These are phyloP conservation scores for Vitrella brassicaformis DNA, from an alignment of 73 alveolate species.

Conservation along the genomic window DNA sequence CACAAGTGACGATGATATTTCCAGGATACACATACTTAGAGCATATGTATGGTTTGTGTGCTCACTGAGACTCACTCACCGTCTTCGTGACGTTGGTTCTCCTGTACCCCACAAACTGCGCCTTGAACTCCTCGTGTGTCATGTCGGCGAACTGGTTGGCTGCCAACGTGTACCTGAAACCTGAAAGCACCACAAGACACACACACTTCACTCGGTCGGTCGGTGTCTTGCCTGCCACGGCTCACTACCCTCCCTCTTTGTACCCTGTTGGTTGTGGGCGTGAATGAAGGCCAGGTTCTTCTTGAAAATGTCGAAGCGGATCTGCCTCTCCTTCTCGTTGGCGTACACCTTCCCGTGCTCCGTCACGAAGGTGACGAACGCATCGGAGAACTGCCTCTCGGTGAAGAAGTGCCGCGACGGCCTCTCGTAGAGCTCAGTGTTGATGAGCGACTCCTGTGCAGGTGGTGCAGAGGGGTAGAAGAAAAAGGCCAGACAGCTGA, in stretches of 20 bases:
- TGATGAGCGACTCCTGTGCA: too few species aligned
- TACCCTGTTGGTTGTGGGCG: background rate
- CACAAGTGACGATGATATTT: too few species aligned
- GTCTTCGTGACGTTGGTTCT: constrained; percentile 11
- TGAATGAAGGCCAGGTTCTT: background rate
- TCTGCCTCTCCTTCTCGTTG: too few species aligned
- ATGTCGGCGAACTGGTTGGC: constrained; percentile 36
- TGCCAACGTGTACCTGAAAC: constrained; percentile 12
- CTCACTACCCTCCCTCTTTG: background rate
- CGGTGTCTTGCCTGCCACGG: background rate
- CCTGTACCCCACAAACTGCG: constrained; percentile 16
- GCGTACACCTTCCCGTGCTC: too few species aligned
- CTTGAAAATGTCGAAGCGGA: background rate
- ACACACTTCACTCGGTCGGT: background rate
- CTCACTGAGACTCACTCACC: constrained; percentile 4
- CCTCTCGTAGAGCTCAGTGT: too few species aligned
- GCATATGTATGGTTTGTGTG: background rate
- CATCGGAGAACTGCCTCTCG: too few species aligned
- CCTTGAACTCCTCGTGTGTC: constrained; percentile 43
- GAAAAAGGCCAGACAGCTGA: too few species aligned
- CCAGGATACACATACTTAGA: background rate
- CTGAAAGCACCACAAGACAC: background rate
- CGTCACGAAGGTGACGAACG: too few species aligned
- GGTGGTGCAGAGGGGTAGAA: too few species aligned
- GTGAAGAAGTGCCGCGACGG: too few species aligned